Evolutionary conservation across 208 protist genomes (phyloP).

Genomic region (Herpetomonas samuelpessoai): DNA sequence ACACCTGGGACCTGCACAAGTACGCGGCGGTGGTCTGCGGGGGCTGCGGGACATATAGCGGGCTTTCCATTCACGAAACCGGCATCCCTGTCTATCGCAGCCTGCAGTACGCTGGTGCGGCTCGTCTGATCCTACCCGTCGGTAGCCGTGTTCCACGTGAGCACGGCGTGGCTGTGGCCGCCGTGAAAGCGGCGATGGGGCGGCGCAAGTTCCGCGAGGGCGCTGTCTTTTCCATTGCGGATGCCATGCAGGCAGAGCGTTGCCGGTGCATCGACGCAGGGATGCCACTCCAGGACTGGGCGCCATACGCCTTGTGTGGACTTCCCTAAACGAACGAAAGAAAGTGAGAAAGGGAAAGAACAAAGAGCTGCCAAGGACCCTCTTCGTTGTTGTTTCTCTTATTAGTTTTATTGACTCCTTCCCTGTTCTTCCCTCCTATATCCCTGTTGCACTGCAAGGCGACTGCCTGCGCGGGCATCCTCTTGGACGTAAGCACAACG

Average conservation of each 20-base stretch:
- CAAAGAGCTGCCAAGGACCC: too few relatives aligned
- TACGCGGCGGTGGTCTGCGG: slow-evolving; percentile 38
- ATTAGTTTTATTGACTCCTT: background rate
- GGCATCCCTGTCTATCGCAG: slow-evolving; percentile 54
- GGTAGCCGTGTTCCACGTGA: slow-evolving; percentile 20
- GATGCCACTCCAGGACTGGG: slow-evolving; percentile 26
- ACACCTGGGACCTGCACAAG: slow-evolving; percentile 39
- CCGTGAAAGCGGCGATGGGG: background rate
- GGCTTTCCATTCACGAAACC: slow-evolving; percentile 53
- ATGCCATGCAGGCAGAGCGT: slow-evolving; percentile 1
- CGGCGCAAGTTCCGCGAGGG: background rate
- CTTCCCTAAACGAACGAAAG: slow-evolving; percentile 15
- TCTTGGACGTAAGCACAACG: too few relatives aligned
- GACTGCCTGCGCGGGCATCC: too few relatives aligned
- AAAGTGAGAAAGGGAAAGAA: slow-evolving; percentile 1
- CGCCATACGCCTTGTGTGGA: slow-evolving; percentile 25
- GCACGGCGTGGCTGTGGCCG: slow-evolving; percentile 12
- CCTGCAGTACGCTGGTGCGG: slow-evolving; percentile 54
- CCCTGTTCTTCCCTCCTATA: background rate
- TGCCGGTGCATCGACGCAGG: slow-evolving; percentile 5
- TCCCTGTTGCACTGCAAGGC: too few relatives aligned
- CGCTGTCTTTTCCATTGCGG: slow-evolving; percentile 14
- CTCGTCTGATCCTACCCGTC: slow-evolving; percentile 35
- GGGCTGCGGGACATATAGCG: slow-evolving; percentile 43
- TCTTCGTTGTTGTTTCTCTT: too few relatives aligned